These are phyloP conservation scores for Claviceps cyperi DNA, from an alignment of 2,329 filamentous ascomycete genomes.

Conservation along the genomic window DNA sequence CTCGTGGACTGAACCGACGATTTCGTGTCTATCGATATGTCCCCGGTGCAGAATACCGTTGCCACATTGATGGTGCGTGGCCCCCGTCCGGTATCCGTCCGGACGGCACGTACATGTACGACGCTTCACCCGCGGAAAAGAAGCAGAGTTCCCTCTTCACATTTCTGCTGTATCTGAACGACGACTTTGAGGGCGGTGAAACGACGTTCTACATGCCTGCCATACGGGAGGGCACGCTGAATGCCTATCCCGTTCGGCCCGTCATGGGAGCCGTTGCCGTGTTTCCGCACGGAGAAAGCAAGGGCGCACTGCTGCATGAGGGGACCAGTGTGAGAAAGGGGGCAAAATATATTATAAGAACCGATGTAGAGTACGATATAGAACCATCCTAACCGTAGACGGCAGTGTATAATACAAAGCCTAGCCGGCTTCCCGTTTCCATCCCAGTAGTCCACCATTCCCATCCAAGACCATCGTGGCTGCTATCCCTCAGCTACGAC, in stretches of 20 bases:
- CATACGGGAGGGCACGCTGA: constrained; percentile 47
- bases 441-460: too few species aligned
- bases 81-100: constrained; percentile 51
- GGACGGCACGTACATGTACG: constrained; percentile 48
- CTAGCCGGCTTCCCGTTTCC: too few species aligned
- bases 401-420: too few species aligned
- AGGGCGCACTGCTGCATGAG: constrained; percentile 52
- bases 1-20: constrained; percentile 50
- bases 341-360: constrained; percentile 54
- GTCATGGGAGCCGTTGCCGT: constrained; percentile 55
- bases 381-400: constrained; percentile 12
- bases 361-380: constrained; percentile 58
- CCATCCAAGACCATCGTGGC: too few species aligned
- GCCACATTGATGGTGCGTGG: constrained; percentile 60
- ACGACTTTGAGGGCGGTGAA: constrained; percentile 58
- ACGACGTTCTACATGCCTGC: constrained; percentile 58
- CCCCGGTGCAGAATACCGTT: constrained; percentile 56
- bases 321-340: constrained; percentile 55
- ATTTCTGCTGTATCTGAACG: constrained; percentile 55
- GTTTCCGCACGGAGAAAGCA: constrained; percentile 55
- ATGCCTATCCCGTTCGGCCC: constrained; percentile 54
- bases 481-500: too few species aligned
- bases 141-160: constrained; percentile 56
- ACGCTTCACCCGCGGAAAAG: constrained; percentile 41
- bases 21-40: constrained; percentile 63